Percentiles rank a stretch among this genome's conserved stretches.
Evolutionary conservation across 1,139 yeast genomes (phyloP).

Genomic region (Eremothecium cymbalariae): DNA sequence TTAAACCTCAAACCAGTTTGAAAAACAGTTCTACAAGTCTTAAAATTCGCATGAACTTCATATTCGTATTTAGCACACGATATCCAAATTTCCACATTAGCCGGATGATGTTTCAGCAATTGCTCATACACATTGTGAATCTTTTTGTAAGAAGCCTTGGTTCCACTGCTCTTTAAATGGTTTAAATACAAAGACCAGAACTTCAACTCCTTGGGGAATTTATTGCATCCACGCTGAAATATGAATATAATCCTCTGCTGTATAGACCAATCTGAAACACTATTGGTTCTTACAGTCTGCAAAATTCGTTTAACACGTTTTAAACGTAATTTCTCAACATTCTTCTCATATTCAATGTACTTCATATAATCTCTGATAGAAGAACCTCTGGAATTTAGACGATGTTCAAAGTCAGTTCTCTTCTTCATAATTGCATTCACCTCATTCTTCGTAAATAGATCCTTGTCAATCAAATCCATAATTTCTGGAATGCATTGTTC

Average conservation of each 20-base stretch:
- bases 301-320: constrained; percentile 62
- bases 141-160: constrained; percentile 65
- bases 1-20: constrained; percentile 83
- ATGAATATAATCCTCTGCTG: constrained; percentile 73
- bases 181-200: constrained; percentile 74
- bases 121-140: constrained; percentile 76
- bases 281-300: constrained; percentile 40
- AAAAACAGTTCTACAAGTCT: constrained; percentile 79
- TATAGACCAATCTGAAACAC: constrained; percentile 84
- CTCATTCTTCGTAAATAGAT: constrained; percentile 73
- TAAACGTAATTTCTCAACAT: constrained; percentile 67
- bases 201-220: constrained; percentile 68
- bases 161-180: constrained; percentile 49
- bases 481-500: constrained; percentile 89
- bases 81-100: constrained; percentile 84
- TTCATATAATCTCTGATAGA: constrained; percentile 67
- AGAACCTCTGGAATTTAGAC: constrained; percentile 78
- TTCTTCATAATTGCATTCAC: constrained; percentile 81
- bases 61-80: constrained; percentile 92
- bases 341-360: constrained; percentile 75
- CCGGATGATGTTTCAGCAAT: constrained; percentile 81
- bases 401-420: constrained; percentile 91
- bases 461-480: constrained; percentile 76
- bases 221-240: constrained; percentile 72
- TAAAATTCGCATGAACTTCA: constrained; percentile 79